Evolutionary conservation across 495 filamentous ascomycete genomes (phyloP), one percentile per base, ranked within the genome.

Genomic region (Neurospora sp.): DNA sequence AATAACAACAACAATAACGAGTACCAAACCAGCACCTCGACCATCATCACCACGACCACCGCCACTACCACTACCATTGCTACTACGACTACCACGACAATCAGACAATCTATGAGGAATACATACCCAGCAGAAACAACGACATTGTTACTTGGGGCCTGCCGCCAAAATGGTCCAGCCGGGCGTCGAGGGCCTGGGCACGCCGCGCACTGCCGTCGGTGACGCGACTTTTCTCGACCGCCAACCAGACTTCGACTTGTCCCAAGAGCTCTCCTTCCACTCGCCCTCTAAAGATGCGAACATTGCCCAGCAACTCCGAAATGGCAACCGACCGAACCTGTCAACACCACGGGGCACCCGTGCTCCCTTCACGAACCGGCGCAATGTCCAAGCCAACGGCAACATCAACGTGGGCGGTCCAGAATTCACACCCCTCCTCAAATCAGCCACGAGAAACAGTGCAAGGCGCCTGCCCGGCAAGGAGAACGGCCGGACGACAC

Each of bases 361-460:
- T 84, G 83, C 89, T 40, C 90, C 92, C 71, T 88, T 96, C 48
- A 88, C 86, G 69, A 88, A 92, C 79, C 86, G 87, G 75, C 86
- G 86, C 76, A 92, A 94, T 87, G 77, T 91, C 82, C 86, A 88
- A 14, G 82, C 84, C 31, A 87, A 87, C 44, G 77, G 91, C 82
- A 86, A 88, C 16, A 81, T 84, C 31, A 87, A 87, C 39, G 81
- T 88, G 2, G 88, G 84, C 16, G 90, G 89, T 70, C 88, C 88
- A 69, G 96, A 99, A 75, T 99, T 99, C 79, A 99, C 96, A 3
- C 96, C 96, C 0, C 82, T 99, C 72, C 88, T 99, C 79, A 95
- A 94, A 83, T 97, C 92, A 73, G 94, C 94, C 16, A 93, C 93
- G 20, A 90, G 89, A 71, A 94, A 95, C 77, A 94, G 91, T 75